Evolutionary conservation across 2,329 filamentous ascomycete genomes (phyloP).

Genomic region (Madurella mycetomatis): DNA sequence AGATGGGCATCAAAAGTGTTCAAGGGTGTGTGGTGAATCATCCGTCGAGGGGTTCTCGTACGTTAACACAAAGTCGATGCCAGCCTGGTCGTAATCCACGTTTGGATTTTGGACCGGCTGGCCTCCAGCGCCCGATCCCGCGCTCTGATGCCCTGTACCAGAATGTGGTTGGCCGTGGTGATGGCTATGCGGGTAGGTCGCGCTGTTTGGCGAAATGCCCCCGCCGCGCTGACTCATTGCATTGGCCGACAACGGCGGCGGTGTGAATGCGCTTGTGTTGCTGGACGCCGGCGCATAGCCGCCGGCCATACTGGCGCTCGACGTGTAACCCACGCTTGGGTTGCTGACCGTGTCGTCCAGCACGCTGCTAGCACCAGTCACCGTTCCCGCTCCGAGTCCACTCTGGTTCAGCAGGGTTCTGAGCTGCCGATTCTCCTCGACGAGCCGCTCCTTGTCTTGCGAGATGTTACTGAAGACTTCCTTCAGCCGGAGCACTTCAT

Average conservation of each 20-base stretch:
- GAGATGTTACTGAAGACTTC: constrained; percentile 72
- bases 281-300: constrained; percentile 50
- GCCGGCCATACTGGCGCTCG: constrained; percentile 56
- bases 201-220: constrained; percentile 21
- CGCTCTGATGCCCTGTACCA: constrained; percentile 18
- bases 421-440: constrained; percentile 75
- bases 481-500: constrained; percentile 83
- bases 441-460: constrained; percentile 70
- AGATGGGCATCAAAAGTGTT: neutral
- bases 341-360: constrained; percentile 44
- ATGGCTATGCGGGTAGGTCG: constrained; percentile 32
- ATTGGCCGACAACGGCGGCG: constrained; percentile 34
- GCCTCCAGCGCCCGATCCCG: constrained; percentile 22
- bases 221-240: constrained; percentile 19
- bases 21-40: constrained; percentile 54
- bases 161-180: constrained; percentile 20
- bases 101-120: constrained; percentile 35
- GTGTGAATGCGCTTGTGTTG: constrained; percentile 42
- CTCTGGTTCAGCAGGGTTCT: constrained; percentile 53
- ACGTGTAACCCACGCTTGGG: constrained; percentile 45
- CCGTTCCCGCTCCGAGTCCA: constrained; percentile 39
- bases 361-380: constrained; percentile 24
- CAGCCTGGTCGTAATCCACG: constrained; percentile 73
- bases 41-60: constrained; percentile 64
- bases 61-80: constrained; percentile 88